These are phyloP conservation scores for Fonsecaea erecta DNA, from an alignment of 2,329 filamentous ascomycete species.

Conservation along the genomic window DNA sequence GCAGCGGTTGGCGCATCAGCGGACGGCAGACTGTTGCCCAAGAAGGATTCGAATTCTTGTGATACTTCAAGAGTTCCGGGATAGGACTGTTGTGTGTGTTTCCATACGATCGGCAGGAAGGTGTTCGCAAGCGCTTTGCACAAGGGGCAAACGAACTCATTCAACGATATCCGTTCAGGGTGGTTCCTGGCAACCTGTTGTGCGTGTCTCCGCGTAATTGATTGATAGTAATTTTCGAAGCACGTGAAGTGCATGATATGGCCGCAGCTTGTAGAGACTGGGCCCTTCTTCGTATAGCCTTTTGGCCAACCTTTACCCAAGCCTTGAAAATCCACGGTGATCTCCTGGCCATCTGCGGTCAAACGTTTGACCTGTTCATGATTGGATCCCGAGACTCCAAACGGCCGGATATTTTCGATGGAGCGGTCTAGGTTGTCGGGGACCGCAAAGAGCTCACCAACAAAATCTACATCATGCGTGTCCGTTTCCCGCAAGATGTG, in stretches of 20 bases:
- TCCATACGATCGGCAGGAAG: conserved; percentile 95
- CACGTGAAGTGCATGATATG: conserved; percentile 99
- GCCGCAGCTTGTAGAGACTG: conserved; percentile 88
- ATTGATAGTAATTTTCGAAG: conserved; percentile 88
- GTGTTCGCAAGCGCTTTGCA: conserved; percentile 96
- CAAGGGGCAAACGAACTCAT: conserved; percentile 94
- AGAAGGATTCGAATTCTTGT: conserved; percentile 69
- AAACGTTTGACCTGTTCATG: conserved; percentile 76
- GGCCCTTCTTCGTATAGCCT: conserved; percentile 68
- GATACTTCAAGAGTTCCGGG: conserved; percentile 70
- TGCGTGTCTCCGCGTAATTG: conserved; percentile 79
- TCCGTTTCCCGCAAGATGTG: conserved; percentile 86
- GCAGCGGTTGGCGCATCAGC: conserved; percentile 40
- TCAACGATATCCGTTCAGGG: conserved; percentile 75
- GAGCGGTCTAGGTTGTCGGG: conserved; percentile 83
- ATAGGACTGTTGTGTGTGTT: conserved; percentile 82
- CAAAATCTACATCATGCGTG: conserved; percentile 77
- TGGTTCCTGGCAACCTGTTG: conserved; percentile 95
- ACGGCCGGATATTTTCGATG: conserved; percentile 81
- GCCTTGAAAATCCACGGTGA: conserved; percentile 75
- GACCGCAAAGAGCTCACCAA: conserved; percentile 78
- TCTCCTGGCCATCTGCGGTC: conserved; percentile 70
- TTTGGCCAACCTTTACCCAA: conserved; percentile 88
- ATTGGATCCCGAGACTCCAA: conserved; percentile 89
- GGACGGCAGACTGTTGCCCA: conserved; percentile 62